phyloP scores from a whole-genome alignment of 495 filamentous ascomycete species.

The Acidiella bohemica region DNA sequence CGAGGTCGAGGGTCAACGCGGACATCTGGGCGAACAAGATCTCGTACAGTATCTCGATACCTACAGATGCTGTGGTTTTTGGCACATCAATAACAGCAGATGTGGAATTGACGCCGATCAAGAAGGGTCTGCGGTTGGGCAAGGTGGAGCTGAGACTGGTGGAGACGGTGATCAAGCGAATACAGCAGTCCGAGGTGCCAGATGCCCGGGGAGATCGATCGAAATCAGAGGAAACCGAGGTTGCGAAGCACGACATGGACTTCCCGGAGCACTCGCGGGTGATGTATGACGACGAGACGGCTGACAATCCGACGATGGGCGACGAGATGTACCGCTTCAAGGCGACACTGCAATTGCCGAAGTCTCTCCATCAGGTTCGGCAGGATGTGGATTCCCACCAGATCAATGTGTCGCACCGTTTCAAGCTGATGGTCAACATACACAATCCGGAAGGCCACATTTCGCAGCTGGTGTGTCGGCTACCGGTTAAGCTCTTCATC shows the following conservation, averaged over 20 bases:
- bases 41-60: conserved; percentile 77
- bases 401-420: conserved; percentile 78
- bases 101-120: conserved; percentile 65
- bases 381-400: conserved; percentile 73
- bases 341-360: conserved; percentile 57
- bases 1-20: conserved; percentile 34
- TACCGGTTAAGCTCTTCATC: conserved; percentile 83
- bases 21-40: conserved; percentile 94
- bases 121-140: conserved; percentile 76
- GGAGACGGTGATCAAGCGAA: conserved; percentile 38
- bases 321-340: conserved; percentile 64
- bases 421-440: conserved; percentile 72
- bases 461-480: conserved; percentile 77
- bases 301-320: conserved; percentile 44
- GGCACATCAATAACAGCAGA: conserved; percentile 69
- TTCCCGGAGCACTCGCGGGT: conserved; percentile 33
- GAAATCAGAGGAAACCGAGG: conserved; percentile 21
- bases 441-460: conserved; percentile 89
- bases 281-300: conserved; percentile 38
- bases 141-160: conserved; percentile 59
- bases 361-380: conserved; percentile 60
- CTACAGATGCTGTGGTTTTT: conserved; percentile 82
- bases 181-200: conserved; percentile 21
- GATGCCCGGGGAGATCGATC: conserved; percentile 39
- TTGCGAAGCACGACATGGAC: conserved; percentile 22